Conservation (phyloP, 2,329 filamentous ascomycete genomes). For the Aureobasidium pullulans region DNA sequence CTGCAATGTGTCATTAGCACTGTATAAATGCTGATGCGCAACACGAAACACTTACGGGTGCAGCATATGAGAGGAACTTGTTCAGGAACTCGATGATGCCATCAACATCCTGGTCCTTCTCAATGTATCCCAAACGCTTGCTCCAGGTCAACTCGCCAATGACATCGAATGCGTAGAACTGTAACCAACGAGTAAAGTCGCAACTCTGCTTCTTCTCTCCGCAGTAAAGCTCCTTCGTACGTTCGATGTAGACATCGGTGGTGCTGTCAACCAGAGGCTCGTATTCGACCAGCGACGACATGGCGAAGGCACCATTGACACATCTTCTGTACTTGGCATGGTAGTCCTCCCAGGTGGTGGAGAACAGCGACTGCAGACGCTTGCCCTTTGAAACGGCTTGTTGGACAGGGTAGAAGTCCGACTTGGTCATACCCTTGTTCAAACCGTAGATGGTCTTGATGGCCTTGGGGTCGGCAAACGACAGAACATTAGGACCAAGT, state of each 20-base stretch:
- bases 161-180: constrained; percentile 77
- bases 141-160: constrained; percentile 72
- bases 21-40: too few relatives aligned
- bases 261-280: constrained; percentile 75
- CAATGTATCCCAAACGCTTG: constrained; percentile 67
- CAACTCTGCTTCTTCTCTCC: constrained; percentile 40
- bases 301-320: constrained; percentile 69
- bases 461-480: constrained; percentile 65
- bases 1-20: constrained; percentile 27
- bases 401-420: constrained; percentile 74
- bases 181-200: constrained; percentile 65
- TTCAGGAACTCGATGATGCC: constrained; percentile 61
- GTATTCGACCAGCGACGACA: constrained; percentile 69
- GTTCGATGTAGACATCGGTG: constrained; percentile 59
- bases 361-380: constrained; percentile 65
- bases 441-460: constrained; percentile 72
- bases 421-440: constrained; percentile 77
- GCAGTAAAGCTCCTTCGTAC: constrained; percentile 35
- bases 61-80: constrained; percentile 62
- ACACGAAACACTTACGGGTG: constrained; percentile 46
- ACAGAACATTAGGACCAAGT: constrained; percentile 65
- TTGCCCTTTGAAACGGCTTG: constrained; percentile 63
- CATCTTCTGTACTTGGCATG: constrained; percentile 68
- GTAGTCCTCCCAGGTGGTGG: constrained; percentile 65
- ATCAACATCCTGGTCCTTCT: constrained; percentile 66